phyloP scores from a whole-genome alignment of 2,329 filamentous ascomycete genomes.

The Venturia carpophila region DNA sequence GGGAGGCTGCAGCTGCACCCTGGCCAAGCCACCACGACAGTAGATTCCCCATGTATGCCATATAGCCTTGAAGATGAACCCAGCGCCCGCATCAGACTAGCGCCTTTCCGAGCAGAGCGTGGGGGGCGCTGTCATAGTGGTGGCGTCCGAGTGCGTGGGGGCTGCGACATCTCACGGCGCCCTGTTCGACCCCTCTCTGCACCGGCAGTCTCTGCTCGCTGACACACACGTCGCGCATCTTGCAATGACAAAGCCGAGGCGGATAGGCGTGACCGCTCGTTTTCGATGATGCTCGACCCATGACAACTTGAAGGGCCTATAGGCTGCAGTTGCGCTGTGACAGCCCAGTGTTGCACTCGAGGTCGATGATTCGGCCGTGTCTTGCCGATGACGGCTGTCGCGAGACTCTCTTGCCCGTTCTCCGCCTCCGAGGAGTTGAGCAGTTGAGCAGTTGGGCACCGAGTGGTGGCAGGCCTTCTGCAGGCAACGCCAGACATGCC shows the following conservation, averaged over 20 bases:
- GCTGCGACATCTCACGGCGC: not conserved
- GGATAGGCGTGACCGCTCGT: too few relatives aligned
- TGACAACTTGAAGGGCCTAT: not conserved
- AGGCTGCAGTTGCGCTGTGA: not conserved
- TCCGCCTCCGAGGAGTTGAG: constrained; percentile 5
- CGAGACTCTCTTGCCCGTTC: not conserved
- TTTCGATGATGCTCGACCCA: too few relatives aligned
- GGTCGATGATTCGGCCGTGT: not conserved
- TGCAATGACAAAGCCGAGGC: not conserved
- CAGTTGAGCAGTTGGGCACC: not conserved
- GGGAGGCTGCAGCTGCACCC: too few relatives aligned
- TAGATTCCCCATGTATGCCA: too few relatives aligned
- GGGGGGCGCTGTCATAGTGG: too few relatives aligned
- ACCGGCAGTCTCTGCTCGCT: not conserved
- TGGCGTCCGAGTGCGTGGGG: not conserved
- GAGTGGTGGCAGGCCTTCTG: not conserved
- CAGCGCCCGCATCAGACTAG: too few relatives aligned
- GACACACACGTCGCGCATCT: not conserved
- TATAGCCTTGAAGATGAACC: too few relatives aligned
- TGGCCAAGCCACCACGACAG: too few relatives aligned
- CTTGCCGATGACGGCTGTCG: too few relatives aligned
- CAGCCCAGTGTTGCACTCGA: too few relatives aligned
- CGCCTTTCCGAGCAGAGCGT: too few relatives aligned
- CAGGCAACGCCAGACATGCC: not conserved
- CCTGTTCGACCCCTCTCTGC: not conserved